Base-by-base conservation (phyloP, 495 filamentous ascomycete genomes). In the Astrothelium macrocarpum region DNA sequence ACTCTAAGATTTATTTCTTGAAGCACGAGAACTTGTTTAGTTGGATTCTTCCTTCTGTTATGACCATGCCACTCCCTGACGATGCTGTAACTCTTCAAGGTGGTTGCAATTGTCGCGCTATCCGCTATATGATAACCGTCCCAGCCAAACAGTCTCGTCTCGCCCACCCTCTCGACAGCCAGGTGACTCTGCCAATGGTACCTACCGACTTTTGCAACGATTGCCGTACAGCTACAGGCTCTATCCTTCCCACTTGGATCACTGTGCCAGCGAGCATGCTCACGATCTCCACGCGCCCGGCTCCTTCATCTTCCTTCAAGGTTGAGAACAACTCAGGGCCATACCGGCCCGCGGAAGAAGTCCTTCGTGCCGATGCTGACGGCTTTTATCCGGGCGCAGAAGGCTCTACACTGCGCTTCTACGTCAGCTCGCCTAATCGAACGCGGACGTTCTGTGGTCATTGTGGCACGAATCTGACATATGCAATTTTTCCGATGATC, bases 31-130 rank as follows among this genome's bases (percentile, higher is more conserved):
- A n/a, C n/a, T n/a, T n/a, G n/a, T n/a, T n/a, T n/a, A n/a, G n/a
- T n/a, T n/a, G n/a, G n/a, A n/a, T n/a, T n/a, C n/a, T n/a, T n/a
- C n/a, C n/a, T n/a, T n/a, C n/a, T n/a, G n/a, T n/a, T n/a, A n/a
- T n/a, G n/a, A n/a, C n/a, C n/a, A n/a, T n/a, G n/a, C n/a, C n/a
- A n/a, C n/a, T n/a, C n/a, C n/a, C n/a, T n/a, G n/a, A n/a, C n/a
- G n/a, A n/a, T n/a, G n/a, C n/a, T n/a, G n/a, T n/a, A n/a, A n/a
- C n/a, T 28, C 62, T 79, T 20, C 66, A 67, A 14, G 77, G 76
- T 42, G 69, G 76, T 53, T 79, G 77, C 70, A 75, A 75, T 67
- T 78, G 77, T 69, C 65, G 68, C 67, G 67, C 70, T 0, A 75
- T 79, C 65, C 67, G 66, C 26, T 79, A 78, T 69, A 66, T 56